Conservation (phyloP, 805 yeast species). For the Teunomyces cretensis region DNA sequence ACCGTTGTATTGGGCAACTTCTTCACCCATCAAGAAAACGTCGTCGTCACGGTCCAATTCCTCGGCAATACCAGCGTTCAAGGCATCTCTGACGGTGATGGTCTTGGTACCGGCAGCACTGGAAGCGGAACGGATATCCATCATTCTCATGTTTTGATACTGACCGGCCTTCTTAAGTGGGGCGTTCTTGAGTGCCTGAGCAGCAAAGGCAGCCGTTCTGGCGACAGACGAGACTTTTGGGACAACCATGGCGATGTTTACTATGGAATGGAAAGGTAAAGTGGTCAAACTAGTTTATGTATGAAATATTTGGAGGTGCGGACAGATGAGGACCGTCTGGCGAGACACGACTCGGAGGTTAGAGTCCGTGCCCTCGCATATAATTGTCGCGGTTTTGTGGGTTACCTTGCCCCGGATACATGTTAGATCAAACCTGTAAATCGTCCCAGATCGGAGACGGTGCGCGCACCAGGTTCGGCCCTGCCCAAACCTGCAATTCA, state of each 20-base stretch:
- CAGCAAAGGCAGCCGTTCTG: conserved; percentile 43
- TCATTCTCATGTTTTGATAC: conserved; percentile 36
- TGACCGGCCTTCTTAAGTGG: conserved; percentile 29
- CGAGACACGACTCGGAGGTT: conserved; percentile 18
- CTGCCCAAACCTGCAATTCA: no score
- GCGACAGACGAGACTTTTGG: conserved; percentile 37
- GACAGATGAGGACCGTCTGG: conserved; percentile 31
- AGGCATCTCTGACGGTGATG: conserved; percentile 95
- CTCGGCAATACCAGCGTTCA: conserved; percentile 93
- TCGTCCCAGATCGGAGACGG: no score
- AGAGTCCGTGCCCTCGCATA: conserved; percentile 11
- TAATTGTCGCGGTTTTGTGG: no score
- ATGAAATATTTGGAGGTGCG: conserved; percentile 12
- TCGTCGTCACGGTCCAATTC: conserved; percentile 94
- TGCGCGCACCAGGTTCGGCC: no score
- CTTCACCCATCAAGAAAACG: conserved; percentile 97
- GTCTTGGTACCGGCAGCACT: conserved; percentile 51
- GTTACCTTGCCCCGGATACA: not conserved
- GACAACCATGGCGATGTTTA: conserved; percentile 15
- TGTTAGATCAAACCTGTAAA: no score
- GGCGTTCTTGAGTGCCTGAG: conserved; percentile 30
- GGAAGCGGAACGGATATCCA: conserved; percentile 37
- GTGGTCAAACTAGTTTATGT: not conserved
- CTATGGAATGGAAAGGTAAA: not conserved
- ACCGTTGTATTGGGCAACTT: conserved; percentile 98